Base-by-base conservation (phyloP, 1,284 basidiomycete species). In the Neotropicomus parvogracilis region DNA sequence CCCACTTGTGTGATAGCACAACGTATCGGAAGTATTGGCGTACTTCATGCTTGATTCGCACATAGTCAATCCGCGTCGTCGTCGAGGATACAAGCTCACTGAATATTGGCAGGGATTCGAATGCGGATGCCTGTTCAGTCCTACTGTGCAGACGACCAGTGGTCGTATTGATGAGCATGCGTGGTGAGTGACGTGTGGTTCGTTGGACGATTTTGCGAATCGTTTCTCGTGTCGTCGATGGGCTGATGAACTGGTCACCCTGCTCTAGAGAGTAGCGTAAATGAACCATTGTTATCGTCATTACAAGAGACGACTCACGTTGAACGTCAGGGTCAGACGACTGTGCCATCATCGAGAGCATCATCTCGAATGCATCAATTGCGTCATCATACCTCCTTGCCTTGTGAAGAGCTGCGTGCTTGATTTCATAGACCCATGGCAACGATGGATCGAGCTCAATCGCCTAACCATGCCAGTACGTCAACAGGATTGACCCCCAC, bases 1-100 rank as follows among this genome's bases (percentile, higher is more conserved):
- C 41, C 41, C 41, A 43, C 3, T 36, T 43, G 16, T 43, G 41
- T 3, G 41, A 43, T 3, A 43, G n/a, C 41, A 43, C 26, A 4
- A 19, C 41, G 5, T 43, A 43, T 36, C n/a, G 32, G 32, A 26
- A 43, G 24, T 20, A 35, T 13, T 27, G 24, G 14, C 32, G 31
- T 17, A 43, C 41, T 43, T 43, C 41, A 11, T 6, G 32, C 13
- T 43, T 35, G 32, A 43, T 43, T 2, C 32, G 32, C 9, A 10
- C 32, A 3, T 43, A n/a, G 32, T 43, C 31, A 4, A 20, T 27
- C 24, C 21, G 31, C 6, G 32, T 43, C 11, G 32, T 36, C 41
- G 27, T 43, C 4, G 41, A 35, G 7, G 41, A 43, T 6, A 43
- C 13, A 1, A 44, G 32, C 12, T 20, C 11, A 11, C 19, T n/a